phyloP scores from a whole-genome alignment of 106 monocot genomes.

The Chionographis japonica region DNA sequence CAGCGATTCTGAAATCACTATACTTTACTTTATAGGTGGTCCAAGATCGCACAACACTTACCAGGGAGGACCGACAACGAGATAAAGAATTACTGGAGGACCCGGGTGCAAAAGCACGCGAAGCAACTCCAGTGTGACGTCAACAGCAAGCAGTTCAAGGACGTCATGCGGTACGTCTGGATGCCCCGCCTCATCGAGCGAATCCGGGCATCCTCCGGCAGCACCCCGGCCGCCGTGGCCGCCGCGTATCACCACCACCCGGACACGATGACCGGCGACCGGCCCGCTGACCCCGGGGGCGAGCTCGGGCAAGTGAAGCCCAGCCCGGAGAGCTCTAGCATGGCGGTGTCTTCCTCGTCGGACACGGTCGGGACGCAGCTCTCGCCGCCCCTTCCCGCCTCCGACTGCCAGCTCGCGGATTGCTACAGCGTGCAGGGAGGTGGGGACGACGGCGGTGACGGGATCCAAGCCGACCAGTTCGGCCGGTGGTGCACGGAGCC shows the following conservation, averaged over 20 bases:
- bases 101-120: slow-evolving; percentile 28
- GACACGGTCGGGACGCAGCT: not conserved
- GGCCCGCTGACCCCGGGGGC: too few species aligned
- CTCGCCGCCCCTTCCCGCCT: slow-evolving; percentile 1
- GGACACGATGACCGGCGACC: too few species aligned
- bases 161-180: slow-evolving; percentile 33
- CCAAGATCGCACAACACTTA: slow-evolving; percentile 43
- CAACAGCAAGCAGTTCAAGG: slow-evolving; percentile 28
- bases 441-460: not conserved
- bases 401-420: not conserved
- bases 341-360: slow-evolving; percentile 1
- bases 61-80: slow-evolving; percentile 76
- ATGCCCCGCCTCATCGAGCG: slow-evolving; percentile 34
- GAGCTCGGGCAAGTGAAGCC: not conserved
- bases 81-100: slow-evolving; percentile 60
- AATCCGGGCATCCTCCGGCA: slow-evolving; percentile 14
- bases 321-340: slow-evolving; percentile 11
- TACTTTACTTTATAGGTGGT: slow-evolving; percentile 16
- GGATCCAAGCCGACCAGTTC: slow-evolving; percentile 13
- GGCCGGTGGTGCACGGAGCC: slow-evolving; percentile 12
- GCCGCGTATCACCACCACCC: too few species aligned
- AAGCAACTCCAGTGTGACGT: slow-evolving; percentile 24
- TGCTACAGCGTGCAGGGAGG: not conserved
- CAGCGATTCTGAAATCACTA: too few species aligned
- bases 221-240: not conserved